Base-by-base conservation (phyloP, 1,284 basidiomycete genomes). In the Ustilago bromivora region DNA sequence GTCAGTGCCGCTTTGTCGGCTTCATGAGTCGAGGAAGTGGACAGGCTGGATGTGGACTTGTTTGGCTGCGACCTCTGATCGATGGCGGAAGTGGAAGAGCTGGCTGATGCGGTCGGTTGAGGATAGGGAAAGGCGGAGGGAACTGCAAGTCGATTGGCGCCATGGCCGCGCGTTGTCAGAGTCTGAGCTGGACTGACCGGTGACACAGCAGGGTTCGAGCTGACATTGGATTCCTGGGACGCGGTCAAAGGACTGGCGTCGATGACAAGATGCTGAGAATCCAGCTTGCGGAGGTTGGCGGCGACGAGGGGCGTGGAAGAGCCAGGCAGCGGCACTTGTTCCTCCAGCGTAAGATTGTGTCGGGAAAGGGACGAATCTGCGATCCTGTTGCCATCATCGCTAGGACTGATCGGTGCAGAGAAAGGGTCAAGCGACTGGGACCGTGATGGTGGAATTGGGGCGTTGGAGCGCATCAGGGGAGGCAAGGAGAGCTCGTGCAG, bases 391-490 rank as follows among this genome's bases (percentile, higher is more conserved):
- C 12, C 46, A 38, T n/a, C 40, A n/a, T 55, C 17, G n/a, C 40
- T 40, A 40, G 34, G 15, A 32, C 61, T 52, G 10, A 69, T 32
- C 1, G 67, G 63, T 3, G 19, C 61, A 17, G 66, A 63, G 35
- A 66, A 53, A 1, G 67, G 64, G 57, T 74, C 72, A 13, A 75
- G 66, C 38, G 72, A 75, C 36, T 70, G 62, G 9, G 72, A 75
- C 7, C 72, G 38, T 6, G 72, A 75, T 2, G 72, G 72, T 15
- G 72, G 64, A n/a, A 75, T 75, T 13, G 66, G 72, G 13, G 64
- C 63, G 40, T 70, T 59, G n/a, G 63, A 62, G 9, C 60, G 72
- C 67, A 75, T 60, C 35, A 75, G 31, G 15, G 72, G 72, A 15
- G 72, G 72, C 23, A 75, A 57, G 17, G 60, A 70, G 28, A 23